phyloP scores from a whole-genome alignment of 805 yeast genomes.

The Kodamaea sagamina region DNA sequence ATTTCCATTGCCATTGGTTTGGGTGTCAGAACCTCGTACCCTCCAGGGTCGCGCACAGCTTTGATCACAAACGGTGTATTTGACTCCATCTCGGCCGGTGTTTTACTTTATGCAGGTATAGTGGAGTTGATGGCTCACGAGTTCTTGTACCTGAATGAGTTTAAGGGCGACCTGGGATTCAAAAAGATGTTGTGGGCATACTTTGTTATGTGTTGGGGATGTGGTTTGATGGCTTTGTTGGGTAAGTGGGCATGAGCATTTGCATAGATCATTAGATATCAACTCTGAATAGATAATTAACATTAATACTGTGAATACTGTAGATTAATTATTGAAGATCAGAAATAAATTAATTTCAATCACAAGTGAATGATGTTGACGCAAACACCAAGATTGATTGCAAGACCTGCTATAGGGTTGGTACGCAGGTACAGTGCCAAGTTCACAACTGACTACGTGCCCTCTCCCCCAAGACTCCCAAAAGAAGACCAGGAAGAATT shows the following conservation, averaged over 20 bases:
- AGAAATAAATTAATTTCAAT: no score
- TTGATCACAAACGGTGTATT: constrained; percentile 36
- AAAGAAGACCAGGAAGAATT: constrained; percentile 87
- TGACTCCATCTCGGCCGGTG: constrained; percentile 38
- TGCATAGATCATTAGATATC: background rate
- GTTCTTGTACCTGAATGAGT: constrained; percentile 48
- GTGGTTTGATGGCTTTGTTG: constrained; percentile 75
- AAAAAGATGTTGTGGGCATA: constrained; percentile 54
- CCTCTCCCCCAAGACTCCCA: constrained; percentile 71
- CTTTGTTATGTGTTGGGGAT: constrained; percentile 59
- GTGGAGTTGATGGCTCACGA: constrained; percentile 44
- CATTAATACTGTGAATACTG: no score
- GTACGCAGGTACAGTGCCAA: constrained; percentile 21
- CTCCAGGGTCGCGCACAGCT: constrained; percentile 35
- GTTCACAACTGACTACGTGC: constrained; percentile 27
- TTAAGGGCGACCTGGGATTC: constrained; percentile 60
- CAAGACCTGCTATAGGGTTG: background rate
- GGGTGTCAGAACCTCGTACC: constrained; percentile 35
- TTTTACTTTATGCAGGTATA: constrained; percentile 37
- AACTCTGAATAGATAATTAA: background rate
- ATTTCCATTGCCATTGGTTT: constrained; percentile 39
- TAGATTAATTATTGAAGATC: no score
- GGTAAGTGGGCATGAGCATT: constrained; percentile 66
- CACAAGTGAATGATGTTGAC: no score
- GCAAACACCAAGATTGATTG: no score